Conservation (phyloP, 208 protist species). For the Leishmania amazonensis region DNA sequence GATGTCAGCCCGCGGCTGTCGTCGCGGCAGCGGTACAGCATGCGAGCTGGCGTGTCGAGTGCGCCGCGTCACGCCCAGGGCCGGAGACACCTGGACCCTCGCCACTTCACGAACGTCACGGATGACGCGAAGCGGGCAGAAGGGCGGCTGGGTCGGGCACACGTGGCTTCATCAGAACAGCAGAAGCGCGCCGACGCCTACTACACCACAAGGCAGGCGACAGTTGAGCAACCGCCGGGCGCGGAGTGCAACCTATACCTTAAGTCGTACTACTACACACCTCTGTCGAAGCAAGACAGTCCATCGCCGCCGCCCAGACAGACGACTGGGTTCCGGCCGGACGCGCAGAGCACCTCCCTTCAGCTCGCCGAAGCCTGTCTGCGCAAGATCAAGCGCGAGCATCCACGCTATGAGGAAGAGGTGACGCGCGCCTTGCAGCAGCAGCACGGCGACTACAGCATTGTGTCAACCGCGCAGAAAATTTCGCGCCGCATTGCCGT, state of each 20-base stretch:
- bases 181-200: conserved; percentile 34
- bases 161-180: conserved; percentile 29
- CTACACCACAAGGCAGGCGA: conserved; percentile 25
- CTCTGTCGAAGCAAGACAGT: conserved; percentile 27
- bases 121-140: conserved; percentile 70
- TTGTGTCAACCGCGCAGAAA: conserved; percentile 57
- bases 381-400: conserved; percentile 40
- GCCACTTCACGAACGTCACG: conserved; percentile 55
- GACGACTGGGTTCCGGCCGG: conserved; percentile 1
- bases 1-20: neutral
- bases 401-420: conserved; percentile 34
- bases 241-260: conserved; percentile 45
- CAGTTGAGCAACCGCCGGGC: conserved; percentile 29
- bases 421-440: conserved; percentile 33
- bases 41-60: conserved; percentile 5
- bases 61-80: conserved; percentile 1
- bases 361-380: conserved; percentile 62
- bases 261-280: conserved; percentile 58
- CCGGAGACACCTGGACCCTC: conserved; percentile 61
- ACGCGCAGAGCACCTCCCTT: conserved; percentile 42
- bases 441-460: conserved; percentile 40
- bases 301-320: conserved; percentile 11
- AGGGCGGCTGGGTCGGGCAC: conserved; percentile 57
- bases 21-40: conserved; percentile 18
- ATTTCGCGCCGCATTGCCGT: conserved; percentile 44